These are phyloP conservation scores for Boletus coccyginus DNA, from an alignment of 768 basidiomycete species.

Conservation along the genomic window DNA sequence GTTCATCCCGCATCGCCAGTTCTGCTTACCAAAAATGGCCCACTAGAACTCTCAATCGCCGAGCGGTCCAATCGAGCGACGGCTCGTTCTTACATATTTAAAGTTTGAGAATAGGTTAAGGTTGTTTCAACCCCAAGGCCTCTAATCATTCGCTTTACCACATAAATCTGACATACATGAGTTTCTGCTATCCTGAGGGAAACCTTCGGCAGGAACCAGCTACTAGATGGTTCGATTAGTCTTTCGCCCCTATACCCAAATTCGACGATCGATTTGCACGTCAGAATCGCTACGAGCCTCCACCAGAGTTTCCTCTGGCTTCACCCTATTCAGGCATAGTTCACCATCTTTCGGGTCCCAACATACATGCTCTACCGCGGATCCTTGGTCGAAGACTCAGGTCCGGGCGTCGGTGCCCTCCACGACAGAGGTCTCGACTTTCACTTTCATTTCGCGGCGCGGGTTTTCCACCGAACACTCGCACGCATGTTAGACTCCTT, in stretches of 20 bases:
- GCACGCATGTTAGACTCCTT: constrained; percentile 84
- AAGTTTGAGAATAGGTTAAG: constrained; percentile 82
- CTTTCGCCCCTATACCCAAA: constrained; percentile 96
- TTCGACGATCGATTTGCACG: constrained; percentile 95
- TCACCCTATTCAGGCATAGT: constrained; percentile 88
- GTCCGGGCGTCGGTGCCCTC: constrained; percentile 75
- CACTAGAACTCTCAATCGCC: constrained; percentile 69
- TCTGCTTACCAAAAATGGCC: constrained; percentile 74
- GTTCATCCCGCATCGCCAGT: constrained; percentile 73
- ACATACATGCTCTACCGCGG: constrained; percentile 81
- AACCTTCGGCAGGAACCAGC: constrained; percentile 92
- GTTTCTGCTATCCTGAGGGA: constrained; percentile 74
- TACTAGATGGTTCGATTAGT: constrained; percentile 95
- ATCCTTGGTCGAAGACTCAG: constrained; percentile 68
- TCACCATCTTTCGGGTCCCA: constrained; percentile 91
- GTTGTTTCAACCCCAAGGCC: constrained; percentile 86
- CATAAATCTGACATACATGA: constrained; percentile 31
- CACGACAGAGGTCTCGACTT: constrained; percentile 60
- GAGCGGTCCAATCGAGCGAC: constrained; percentile 48
- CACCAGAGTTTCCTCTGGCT: constrained; percentile 97
- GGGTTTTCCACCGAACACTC: constrained; percentile 76
- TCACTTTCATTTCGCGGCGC: constrained; percentile 68
- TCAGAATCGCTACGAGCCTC: constrained; percentile 95
- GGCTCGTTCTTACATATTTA: constrained; percentile 59
- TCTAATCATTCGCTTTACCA: constrained; percentile 88